phyloP scores from a whole-genome alignment of 768 basidiomycete genomes.

The Xerocomellus dryophilus region DNA sequence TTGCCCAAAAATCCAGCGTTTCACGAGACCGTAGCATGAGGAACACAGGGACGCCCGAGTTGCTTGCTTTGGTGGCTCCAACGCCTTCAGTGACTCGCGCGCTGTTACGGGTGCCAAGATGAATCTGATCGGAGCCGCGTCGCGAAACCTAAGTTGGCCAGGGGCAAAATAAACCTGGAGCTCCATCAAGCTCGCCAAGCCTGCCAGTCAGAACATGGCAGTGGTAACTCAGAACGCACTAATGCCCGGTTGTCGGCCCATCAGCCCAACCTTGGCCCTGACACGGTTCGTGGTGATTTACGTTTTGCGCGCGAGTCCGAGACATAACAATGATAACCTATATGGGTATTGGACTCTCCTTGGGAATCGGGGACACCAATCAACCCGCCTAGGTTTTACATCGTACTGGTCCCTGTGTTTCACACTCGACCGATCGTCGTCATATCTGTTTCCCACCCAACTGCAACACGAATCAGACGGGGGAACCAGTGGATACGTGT shows the following conservation, averaged over 20 bases:
- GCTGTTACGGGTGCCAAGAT: not conserved
- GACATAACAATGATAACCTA: not conserved
- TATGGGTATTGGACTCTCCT: not conserved
- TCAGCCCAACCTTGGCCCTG: conserved; percentile 7
- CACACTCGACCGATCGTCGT: not conserved
- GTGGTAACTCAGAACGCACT: not conserved
- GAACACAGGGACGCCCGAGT: not conserved
- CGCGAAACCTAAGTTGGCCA: not conserved
- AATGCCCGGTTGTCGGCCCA: not conserved
- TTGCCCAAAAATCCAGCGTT: not conserved
- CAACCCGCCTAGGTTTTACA: too few species aligned
- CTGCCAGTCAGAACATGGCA: not conserved
- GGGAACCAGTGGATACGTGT: not conserved
- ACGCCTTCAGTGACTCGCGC: not conserved
- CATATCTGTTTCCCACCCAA: conserved; percentile 10
- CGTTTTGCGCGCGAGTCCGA: conserved; percentile 11
- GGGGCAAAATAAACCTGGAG: conserved; percentile 2
- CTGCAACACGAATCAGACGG: not conserved
- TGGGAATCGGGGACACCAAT: not conserved
- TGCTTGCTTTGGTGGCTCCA: not conserved
- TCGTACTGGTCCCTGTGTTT: not conserved
- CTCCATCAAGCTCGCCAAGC: conserved; percentile 1
- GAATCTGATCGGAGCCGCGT: not conserved
- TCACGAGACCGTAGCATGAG: not conserved
- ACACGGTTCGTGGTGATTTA: conserved; percentile 18